Evolutionary conservation across 2,329 filamentous ascomycete species (phyloP).

Genomic region (Hypocrella siamensis): DNA sequence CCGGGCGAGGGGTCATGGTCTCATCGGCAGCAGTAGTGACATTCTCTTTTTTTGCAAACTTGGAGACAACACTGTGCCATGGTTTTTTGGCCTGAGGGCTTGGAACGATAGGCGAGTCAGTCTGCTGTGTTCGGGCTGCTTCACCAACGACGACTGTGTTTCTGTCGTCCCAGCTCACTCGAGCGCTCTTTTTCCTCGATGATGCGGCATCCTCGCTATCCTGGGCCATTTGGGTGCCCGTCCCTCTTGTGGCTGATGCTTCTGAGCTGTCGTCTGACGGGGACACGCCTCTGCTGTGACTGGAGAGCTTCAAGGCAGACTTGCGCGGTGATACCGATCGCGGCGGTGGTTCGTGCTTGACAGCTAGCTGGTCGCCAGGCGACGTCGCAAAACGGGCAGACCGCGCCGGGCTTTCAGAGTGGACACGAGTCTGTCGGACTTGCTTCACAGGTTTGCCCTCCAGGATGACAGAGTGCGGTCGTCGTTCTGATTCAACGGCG

Average conservation of each 20-base stretch:
- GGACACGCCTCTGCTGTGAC: constrained; percentile 35
- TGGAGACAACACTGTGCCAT: constrained; percentile 36
- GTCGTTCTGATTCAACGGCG: constrained; percentile 8
- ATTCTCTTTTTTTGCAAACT: constrained; percentile 32
- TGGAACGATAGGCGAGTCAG: constrained; percentile 22
- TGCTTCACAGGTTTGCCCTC: constrained; percentile 5
- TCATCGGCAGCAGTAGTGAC: constrained; percentile 42
- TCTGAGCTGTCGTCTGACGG: constrained; percentile 34
- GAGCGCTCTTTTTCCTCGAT: constrained; percentile 45
- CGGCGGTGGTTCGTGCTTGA: constrained; percentile 53
- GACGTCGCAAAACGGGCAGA: constrained; percentile 50
- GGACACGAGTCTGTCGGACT: constrained; percentile 17
- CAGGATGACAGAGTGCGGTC: background rate
- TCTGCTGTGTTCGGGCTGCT: constrained; percentile 18
- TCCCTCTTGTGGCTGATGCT: constrained; percentile 15
- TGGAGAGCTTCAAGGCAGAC: constrained; percentile 53
- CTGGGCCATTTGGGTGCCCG: constrained; percentile 7
- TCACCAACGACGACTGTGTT: constrained; percentile 38
- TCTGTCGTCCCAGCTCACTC: constrained; percentile 68
- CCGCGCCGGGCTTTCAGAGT: constrained; percentile 47
- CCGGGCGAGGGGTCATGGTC: constrained; percentile 59
- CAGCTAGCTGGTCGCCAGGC: constrained; percentile 31
- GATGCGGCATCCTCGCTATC: constrained; percentile 19
- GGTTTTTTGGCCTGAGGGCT: constrained; percentile 23
- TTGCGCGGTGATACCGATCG: constrained; percentile 63